A percentile compares a stretch with the other conserved stretches of the same genome.
These are phyloP conservation scores for Arthrobotrys conoides DNA, from an alignment of 2,329 filamentous ascomycete genomes.

Conservation along the genomic window DNA sequence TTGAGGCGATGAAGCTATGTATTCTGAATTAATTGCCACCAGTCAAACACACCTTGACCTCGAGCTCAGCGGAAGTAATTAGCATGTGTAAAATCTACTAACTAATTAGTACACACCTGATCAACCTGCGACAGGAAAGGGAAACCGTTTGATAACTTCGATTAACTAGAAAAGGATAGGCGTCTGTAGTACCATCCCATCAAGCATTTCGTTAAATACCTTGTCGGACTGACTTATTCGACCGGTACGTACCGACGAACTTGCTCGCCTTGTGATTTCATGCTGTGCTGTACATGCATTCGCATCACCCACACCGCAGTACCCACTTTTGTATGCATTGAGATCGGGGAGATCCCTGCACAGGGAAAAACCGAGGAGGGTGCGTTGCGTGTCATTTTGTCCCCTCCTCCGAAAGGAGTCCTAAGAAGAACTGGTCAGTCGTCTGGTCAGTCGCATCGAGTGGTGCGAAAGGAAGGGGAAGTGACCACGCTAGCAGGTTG, in stretches of 20 bases:
- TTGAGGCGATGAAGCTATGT: neutral
- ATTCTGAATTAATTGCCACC: slow-evolving; percentile 9
- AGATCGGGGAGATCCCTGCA: slow-evolving; percentile 21
- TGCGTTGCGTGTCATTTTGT: slow-evolving; percentile 34
- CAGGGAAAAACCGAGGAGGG: neutral
- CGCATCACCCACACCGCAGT: slow-evolving; percentile 7
- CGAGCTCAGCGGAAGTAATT: neutral
- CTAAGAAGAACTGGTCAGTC: neutral
- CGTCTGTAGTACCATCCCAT: slow-evolving; percentile 5
- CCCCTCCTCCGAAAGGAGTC: neutral
- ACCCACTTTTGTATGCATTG: slow-evolving; percentile 1
- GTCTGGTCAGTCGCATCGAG: slow-evolving; percentile 2
- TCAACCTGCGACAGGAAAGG: neutral
- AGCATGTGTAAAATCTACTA: neutral
- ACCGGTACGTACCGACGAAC: slow-evolving; percentile 23
- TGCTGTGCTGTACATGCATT: slow-evolving; percentile 30
- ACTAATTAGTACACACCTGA: slow-evolving; percentile 19
- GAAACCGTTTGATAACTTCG: slow-evolving; percentile 18
- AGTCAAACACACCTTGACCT: neutral
- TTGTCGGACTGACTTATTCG: slow-evolving; percentile 2
- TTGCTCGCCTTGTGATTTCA: slow-evolving; percentile 21
- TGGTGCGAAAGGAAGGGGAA: neutral
- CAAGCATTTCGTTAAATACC: slow-evolving; percentile 17
- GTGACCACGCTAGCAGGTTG: slow-evolving; percentile 27
- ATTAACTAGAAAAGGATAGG: slow-evolving; percentile 17